Evolutionary conservation across 1,284 basidiomycete species (phyloP), one percentile per base, ranked within the genome.

Genomic region (Flammula alnicola): DNA sequence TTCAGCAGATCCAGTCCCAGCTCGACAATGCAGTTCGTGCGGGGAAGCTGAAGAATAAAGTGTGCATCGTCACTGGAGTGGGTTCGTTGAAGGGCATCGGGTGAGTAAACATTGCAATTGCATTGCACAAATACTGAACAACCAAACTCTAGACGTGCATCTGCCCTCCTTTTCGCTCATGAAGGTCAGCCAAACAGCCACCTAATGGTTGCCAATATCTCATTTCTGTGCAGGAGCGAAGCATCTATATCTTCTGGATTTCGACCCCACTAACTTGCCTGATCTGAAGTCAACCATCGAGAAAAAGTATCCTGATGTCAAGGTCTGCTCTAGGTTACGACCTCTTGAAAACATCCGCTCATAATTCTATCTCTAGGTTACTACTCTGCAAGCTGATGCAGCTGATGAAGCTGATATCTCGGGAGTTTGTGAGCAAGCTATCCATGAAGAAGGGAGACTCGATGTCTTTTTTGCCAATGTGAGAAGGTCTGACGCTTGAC

Each of bases 381-480:
- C 88, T 1, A 77, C 75, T 4, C 63, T 88, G 27, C 79, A 86
- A 65, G 93, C 83, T 10, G 95, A 98, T 64, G 93, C 93, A 5
- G 85, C 93, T 10, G 85, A 93, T 61, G 86, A 94, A 51, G 59
- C 69, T n/a, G 79, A 86, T 11, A 86, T 97, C 54, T 75, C 78
- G 25, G 71, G 68, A 3, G 64, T 95, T 2, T 91, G 93, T 68
- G 73, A 88, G 51, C 83, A 77, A 54, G 90, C 88, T 1, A 59
- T 95, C 12, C 66, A 79, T 31, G 93, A 97, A 55, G 86, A 94
- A 62, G 93, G 93, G 2, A 80, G 84, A 39, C 76, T 97, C 12
- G 95, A 98, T 60, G 86, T 96, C 57, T 97, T 95, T 77, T 97
- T 94, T 64, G 95, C 95, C 30, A 97, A 98, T 64, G 93, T 92